Evolutionary conservation across 129 eudicot species (phyloP).

Genomic region (Pittosporum tobira): DNA sequence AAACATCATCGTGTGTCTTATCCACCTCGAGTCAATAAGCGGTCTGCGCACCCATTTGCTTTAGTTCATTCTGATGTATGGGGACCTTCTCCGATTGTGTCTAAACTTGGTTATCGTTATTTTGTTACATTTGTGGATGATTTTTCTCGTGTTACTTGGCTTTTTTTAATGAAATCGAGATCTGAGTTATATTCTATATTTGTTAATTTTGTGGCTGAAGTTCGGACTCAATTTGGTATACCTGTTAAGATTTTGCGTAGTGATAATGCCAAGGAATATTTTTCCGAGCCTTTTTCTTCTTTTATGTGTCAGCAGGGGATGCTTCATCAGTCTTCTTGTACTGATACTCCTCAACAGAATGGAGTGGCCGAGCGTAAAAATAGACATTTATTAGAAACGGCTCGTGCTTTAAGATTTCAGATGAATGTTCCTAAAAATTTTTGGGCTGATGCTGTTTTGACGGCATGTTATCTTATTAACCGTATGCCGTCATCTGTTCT

Average conservation of each 20-base stretch:
- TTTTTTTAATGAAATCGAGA: not conserved
- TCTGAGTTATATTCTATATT: not conserved
- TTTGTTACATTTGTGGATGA: constrained; percentile 1
- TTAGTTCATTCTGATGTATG: no score
- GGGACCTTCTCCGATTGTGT: not conserved
- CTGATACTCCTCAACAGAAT: not conserved
- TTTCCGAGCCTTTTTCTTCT: not conserved
- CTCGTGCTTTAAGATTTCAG: not conserved
- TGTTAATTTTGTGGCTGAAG: not conserved
- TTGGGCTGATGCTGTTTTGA: not conserved
- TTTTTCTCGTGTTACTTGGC: not conserved
- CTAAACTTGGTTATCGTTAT: not conserved
- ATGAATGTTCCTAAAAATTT: not conserved
- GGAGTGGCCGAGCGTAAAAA: not conserved
- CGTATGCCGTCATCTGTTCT: not conserved
- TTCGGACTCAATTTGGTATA: not conserved
- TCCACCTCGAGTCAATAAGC: not conserved
- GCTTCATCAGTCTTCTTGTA: not conserved
- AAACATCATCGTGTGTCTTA: no score
- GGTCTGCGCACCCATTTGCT: not conserved
- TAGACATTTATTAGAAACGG: not conserved
- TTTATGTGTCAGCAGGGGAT: not conserved
- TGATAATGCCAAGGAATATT: not conserved
- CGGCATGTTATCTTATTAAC: not conserved
- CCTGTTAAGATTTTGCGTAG: not conserved